Evolutionary conservation across 1,139 yeast species (phyloP), one percentile per base, ranked within the genome.

Genomic region (Cylindricascospora bacillispora): DNA sequence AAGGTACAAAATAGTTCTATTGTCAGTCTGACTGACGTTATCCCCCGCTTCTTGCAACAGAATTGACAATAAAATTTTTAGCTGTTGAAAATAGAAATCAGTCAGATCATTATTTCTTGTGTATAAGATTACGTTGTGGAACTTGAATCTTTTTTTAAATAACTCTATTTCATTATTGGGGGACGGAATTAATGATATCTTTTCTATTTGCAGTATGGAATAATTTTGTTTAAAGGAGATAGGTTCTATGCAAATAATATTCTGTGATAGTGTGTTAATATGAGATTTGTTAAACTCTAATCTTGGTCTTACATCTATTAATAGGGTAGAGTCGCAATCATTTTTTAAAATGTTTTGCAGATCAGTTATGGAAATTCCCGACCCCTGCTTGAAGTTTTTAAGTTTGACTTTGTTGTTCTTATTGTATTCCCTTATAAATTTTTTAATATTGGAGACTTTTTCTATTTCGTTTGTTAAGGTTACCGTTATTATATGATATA

Each of bases 221-320:
- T 64, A 58, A n/a, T 56, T 55, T 3, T 57, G 48, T 12, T 63
- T 49, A 22, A 67, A 52, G 4, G 70, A 59, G 3, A 67, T 55
- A 0, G 93, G 93, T 30, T 79, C 92, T 11, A 82, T 67, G 47
- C 82, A 76, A 12, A 79, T 65, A 6, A 74, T 51, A 26, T 74
- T 66, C 1, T 57, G 50, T 9, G 30, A 14, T n/a, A n/a, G n/a
- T 21, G 65, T 57, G 13, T 64, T 62, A 22, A 83, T 69, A 46
- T 77, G 93, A 26, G 70, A 67, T 30, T 60, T 61, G 26, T 70
- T 64, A 49, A 64, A 80, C 25, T 68, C 73, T 14, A 62, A 62
- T 24, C 73, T 56, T 5, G 71, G 61, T 35, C 94, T 61, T 24
- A 72, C 65, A 47, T 82, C 95, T 15, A 83, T 62, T 15, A 79